Percentiles rank a stretch among this genome's conserved stretches.
phyloP scores from a whole-genome alignment of 2,329 filamentous ascomycete species.

The Ceratocystis variospora region DNA sequence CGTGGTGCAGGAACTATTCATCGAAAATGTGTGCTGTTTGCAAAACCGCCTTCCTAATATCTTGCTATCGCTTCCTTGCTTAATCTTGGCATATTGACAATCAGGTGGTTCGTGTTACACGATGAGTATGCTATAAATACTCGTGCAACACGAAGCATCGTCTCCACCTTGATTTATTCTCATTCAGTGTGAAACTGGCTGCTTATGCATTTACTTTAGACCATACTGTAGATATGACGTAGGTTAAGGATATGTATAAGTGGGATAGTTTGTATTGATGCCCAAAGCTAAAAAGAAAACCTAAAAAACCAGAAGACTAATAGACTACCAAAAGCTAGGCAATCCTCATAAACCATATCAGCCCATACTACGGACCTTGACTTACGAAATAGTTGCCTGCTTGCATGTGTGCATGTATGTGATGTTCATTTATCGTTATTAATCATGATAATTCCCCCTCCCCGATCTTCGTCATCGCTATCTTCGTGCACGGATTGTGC shows the following conservation, averaged over 20 bases:
- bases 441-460: conserved; percentile 13
- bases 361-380: no score
- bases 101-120: background rate
- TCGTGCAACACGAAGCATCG: background rate
- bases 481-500: conserved; percentile 8
- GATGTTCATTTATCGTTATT: conserved; percentile 11
- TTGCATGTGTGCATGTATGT: background rate
- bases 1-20: background rate
- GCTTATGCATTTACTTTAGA: no score
- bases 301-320: no score
- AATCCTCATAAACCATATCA: no score
- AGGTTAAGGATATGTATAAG: no score
- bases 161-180: background rate
- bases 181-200: background rate
- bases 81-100: background rate
- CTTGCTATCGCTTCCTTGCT: background rate
- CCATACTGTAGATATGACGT: no score
- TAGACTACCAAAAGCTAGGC: no score
- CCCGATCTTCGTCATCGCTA: conserved; percentile 13
- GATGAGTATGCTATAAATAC: background rate
- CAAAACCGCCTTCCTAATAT: background rate
- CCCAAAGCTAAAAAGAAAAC: no score
- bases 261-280: no score
- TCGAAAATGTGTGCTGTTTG: background rate
- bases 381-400: no score